phyloP scores from a whole-genome alignment of 139 green algal genomes.

The Trebouxia sp. region DNA sequence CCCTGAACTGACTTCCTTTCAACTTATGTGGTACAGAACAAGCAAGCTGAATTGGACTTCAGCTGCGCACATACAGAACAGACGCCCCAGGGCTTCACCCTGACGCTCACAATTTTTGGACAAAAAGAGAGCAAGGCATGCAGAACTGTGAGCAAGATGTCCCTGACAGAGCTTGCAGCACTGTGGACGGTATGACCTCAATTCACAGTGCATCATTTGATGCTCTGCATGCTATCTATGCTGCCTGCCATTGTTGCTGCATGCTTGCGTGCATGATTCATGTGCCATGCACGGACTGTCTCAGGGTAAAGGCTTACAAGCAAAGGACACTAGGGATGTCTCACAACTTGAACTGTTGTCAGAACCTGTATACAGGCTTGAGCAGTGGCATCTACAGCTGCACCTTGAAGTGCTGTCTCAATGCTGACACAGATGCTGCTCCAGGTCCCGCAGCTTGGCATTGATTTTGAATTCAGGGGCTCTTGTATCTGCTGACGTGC shows the following conservation, averaged over 20 bases:
- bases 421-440: too few species aligned
- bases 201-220: not conserved
- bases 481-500: too few species aligned
- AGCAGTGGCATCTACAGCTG: too few species aligned
- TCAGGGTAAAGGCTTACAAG: too few species aligned
- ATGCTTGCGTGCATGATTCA: too few species aligned
- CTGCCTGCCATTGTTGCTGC: not conserved
- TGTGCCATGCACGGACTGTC: too few species aligned
- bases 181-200: not conserved
- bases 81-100: not conserved
- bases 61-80: not conserved
- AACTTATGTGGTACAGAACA: not conserved
- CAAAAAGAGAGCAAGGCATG: not conserved
- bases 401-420: too few species aligned
- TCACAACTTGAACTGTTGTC: too few species aligned
- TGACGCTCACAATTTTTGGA: conserved; percentile 20
- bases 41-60: conserved; percentile 8
- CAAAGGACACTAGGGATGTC: too few species aligned
- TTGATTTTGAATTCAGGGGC: too few species aligned
- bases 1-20: not conserved
- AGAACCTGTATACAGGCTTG: too few species aligned
- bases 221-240: not conserved
- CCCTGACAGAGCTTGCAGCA: conserved; percentile 7
- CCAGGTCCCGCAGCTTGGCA: too few species aligned
- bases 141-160: conserved; percentile 3